Base-by-base conservation (phyloP, 2,329 filamentous ascomycete species). In the Pseudogymnoascus sp. region DNA sequence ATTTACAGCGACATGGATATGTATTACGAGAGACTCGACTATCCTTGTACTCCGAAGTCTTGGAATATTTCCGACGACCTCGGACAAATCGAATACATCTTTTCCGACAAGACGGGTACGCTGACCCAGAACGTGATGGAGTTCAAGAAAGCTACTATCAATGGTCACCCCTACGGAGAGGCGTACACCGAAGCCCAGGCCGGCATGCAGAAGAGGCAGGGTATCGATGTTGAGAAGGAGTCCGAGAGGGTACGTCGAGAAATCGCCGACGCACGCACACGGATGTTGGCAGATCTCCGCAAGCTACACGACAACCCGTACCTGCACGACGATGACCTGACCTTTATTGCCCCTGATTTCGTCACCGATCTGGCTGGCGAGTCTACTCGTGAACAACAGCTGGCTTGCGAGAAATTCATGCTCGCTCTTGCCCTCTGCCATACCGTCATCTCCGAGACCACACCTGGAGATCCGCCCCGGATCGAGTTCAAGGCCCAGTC, bases 31-130 rank as follows among this genome's bases (percentile, higher is more conserved):
- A 87, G 86, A 71, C 86, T 97, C 67, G 92, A 96, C 71, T 93
- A 96, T 72, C 92, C 93, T 1, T 99, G 95, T 73, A 91, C 96
- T 8, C 95, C 95, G 3, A 98, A 98, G 73, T 92, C 93, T 0
- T 99, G 95, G 95, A 99, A 98, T 73, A 98, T 99, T 60, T 98
- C 93, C 0, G 95, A 99, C 72, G 95, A 99, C 71, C 82, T 99
- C 56, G 95, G 95, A 12, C 95, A 99, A 77, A 96, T 99, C 66
- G 95, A 98, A 76, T 99, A 98, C 78, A 96, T 99, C 68, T 99
- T 99, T 76, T 97, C 91, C 0, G 91, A 96, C 80, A 96, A 96
- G 77, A 96, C 91, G 0, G 91, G 91, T 64, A 96, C 91, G 2
- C 78, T 96, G 67, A 96, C 91, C 0, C 91, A 96, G 72, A 96